Base-by-base conservation (phyloP, 2,329 filamentous ascomycete genomes). In the Ascochyta viciae-villosae region DNA sequence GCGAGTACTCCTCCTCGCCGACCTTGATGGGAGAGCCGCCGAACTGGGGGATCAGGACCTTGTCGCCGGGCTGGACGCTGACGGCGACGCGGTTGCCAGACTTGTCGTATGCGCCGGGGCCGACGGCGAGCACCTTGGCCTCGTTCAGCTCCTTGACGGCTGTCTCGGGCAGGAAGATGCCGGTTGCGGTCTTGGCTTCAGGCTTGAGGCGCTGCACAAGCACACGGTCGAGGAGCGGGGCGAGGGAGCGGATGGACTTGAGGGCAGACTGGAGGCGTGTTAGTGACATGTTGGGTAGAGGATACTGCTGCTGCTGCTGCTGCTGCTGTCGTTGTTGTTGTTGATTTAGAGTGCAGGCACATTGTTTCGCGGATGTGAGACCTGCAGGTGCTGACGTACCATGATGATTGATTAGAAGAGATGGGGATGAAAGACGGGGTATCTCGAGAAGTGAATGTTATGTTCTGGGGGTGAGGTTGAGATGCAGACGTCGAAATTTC, bases 71-170 rank as follows among this genome's bases (percentile, higher is more conserved):
- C 67, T 83, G 65, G 55, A 98, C 95, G 70, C 91, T 89, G 83
- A 94, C 92, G 60, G 89, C 84, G 71, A 97, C 81, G 69, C 92
- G 86, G 85, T 95, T 91, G 70, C 95, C 95, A 59, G 96, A 89
- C 81, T 89, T 92, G 83, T 96, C 91, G 58, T 96, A 73, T 13
- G 84, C 88, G 62, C 95, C 95, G 54, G 95, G 95, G 50, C 95
- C 95, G 62, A 99, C 94, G 61, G 95, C 95, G 59, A 99, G 83
- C 52, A 99, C 95, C 81, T 92, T 93, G 72, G 91, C 95, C 85
- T 98, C 94, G 81, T 97, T 98, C 77, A 98, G 87, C 80, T 99
- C 95, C 87, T 99, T 96, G 76, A 98, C 92, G 74, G 89, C 91
- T 61, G 89, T 93, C 84, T 99, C 95, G 69, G 95, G 95, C 65